Conservation (phyloP, 768 basidiomycete species). For the Trametes meyenii region DNA sequence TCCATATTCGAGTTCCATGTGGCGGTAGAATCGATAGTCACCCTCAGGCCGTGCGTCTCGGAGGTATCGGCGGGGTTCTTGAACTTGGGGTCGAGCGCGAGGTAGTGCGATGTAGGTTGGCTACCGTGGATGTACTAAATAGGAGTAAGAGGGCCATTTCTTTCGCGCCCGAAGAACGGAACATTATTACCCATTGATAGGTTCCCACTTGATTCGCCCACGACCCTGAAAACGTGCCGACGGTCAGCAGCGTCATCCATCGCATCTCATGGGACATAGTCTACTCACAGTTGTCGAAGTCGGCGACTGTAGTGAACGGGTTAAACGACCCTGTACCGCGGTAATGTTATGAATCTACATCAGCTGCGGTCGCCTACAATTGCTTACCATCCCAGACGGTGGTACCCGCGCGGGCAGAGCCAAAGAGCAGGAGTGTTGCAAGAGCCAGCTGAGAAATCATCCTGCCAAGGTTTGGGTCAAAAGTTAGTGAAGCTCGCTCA, state of each 20-base stretch:
- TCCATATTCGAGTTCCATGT: conserved; percentile 56
- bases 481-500: not conserved
- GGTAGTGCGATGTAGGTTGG: conserved; percentile 53
- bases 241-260: not conserved
- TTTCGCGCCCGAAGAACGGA: not conserved
- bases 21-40: conserved; percentile 56
- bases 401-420: conserved; percentile 48
- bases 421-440: conserved; percentile 27
- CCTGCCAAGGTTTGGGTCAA: conserved; percentile 1
- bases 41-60: conserved; percentile 53
- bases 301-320: conserved; percentile 44
- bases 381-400: conserved; percentile 52
- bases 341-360: not conserved
- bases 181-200: conserved; percentile 54
- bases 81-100: conserved; percentile 51
- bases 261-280: not conserved
- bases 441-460: conserved; percentile 37
- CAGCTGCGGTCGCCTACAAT: too few species aligned
- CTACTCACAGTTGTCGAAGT: conserved; percentile 55
- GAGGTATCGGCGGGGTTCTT: conserved; percentile 60
- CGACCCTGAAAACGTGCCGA: conserved; percentile 43
- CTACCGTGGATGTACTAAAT: conserved; percentile 55
- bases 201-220: conserved; percentile 56
- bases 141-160: not conserved
- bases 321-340: conserved; percentile 44